Base-by-base conservation (phyloP, 768 basidiomycete genomes). In the Calocera viscosa region DNA sequence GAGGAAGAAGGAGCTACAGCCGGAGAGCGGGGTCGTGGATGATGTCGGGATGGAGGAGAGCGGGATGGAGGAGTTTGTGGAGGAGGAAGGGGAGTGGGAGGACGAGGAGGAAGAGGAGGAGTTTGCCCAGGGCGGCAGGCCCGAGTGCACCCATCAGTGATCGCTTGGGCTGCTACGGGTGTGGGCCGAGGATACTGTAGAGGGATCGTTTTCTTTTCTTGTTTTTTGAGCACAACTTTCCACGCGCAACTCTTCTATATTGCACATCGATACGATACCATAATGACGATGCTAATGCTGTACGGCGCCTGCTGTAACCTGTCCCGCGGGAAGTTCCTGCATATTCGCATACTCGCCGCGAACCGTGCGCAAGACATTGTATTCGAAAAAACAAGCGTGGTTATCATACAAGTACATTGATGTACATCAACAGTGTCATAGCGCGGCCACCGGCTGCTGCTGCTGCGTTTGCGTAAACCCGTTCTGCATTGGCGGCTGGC, bases 31-130 rank as follows among this genome's bases (percentile, higher is more conserved):
- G 64, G 78, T 86, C 67, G 84, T 92, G 60, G 87, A 89, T 69
- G 82, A 88, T 69, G 87, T 80, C 32, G 78, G 81, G 70, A 90
- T 82, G 75, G 89, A 90, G 77, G 86, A 87, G 76, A 84, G 83
- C 76, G 86, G 86, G 77, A 83, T 90, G 78, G 83, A 84, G 74
- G 88, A 89, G 85, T 88, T 87, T 75, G 89, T 86, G 68, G 88
- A 83, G 68, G 79, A 77, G n/a, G 78, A 77, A 60, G 83, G 86
- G 28, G 88, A 86, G 53, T 84, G 84, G 68, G 84, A 82, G 68
- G 85, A 86, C 49, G 85, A 85, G 17, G 82, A 83, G 64, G 79
- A 83, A 63, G 79, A 80, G 33, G 78, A 74, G 49, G 73, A 64
- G 1, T 66, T 60, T 12, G 66, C 41, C 11, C 47, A 53, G 41